Percentiles rank a stretch among this genome's conserved stretches.
Conservation (phyloP, 2,329 filamentous ascomycete species). For the Corniculantispora saksenae region DNA sequence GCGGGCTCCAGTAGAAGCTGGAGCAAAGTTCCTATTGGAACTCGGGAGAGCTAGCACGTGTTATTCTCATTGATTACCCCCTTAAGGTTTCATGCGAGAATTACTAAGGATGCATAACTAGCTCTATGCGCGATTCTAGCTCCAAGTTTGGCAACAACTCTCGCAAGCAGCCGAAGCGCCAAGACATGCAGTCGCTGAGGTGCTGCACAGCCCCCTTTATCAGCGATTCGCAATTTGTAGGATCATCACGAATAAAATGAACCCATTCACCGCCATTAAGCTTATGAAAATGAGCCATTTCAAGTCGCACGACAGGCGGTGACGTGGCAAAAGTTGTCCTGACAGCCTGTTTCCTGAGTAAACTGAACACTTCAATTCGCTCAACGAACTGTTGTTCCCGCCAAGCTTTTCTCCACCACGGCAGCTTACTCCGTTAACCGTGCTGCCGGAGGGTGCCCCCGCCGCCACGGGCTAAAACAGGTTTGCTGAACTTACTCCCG, state of each 20-base stretch:
- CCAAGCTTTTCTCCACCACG: neutral
- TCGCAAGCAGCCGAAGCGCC: neutral
- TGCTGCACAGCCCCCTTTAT: neutral
- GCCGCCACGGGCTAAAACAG: neutral
- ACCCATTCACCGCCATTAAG: neutral
- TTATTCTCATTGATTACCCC: no score
- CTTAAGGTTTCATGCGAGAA: no score
- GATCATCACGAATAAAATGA: neutral
- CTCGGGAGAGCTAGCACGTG: no score
- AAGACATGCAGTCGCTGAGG: neutral
- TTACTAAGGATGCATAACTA: neutral
- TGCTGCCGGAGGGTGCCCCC: neutral
- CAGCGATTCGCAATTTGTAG: neutral
- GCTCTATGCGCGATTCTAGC: neutral
- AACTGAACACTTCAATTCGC: neutral
- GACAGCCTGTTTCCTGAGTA: neutral
- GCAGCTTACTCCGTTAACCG: neutral
- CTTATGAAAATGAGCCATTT: neutral
- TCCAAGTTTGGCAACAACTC: neutral
- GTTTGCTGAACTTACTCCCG: no score
- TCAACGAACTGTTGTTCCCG: neutral
- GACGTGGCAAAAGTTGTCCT: neutral
- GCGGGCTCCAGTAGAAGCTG: no score
- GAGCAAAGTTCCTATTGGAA: no score
- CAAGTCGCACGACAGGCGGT: neutral